Evolutionary conservation across 2,329 filamentous ascomycete species (phyloP), one percentile per base, ranked within the genome.

Genomic region (Beauveria bassiana): DNA sequence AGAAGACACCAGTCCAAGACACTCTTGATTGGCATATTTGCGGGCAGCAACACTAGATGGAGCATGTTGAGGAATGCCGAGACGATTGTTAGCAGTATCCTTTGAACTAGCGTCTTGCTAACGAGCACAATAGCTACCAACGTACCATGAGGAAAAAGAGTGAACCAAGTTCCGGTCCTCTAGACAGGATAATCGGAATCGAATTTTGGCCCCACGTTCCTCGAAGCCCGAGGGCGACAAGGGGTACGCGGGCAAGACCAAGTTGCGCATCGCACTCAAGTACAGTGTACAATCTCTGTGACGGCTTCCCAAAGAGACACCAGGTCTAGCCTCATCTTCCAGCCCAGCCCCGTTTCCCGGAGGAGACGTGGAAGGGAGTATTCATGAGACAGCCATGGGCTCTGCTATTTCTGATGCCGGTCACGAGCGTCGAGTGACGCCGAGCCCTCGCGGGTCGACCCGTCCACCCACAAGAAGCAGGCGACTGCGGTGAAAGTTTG

Each of bases 191-290:
- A 86, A 90, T 90, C 87, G 86, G 87, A 90, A 90, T 91, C 86
- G 87, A 90, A 89, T 89, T 78, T 81, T 86, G 60, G 64, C 63
- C 42, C 47, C 45, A 31, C 59, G 59, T 54, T 55, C 31, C 28
- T 47, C 16, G n/a, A 24, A 20, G 8, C 59, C 40, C 59, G 28
- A 49, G 42, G 42, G 57, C 28, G 5, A 46, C 10, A 38, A 18
- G 12, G 50, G 50, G 50, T 47, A 49, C 59, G 59, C 78, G 72
- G 75, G 68, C 66, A 71, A 42, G 61, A 72, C 71, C 64, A 91
- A 84, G 88, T 88, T 83, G 87, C 88, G 87, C 90, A 92, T 93
- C 90, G 89, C 87, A 92, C 89, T 92, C 81, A 89, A 90, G 88
- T 91, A 86, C 87, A 81, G 66, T 73, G 79, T 84, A 91, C 88